phyloP scores from a whole-genome alignment of 495 filamentous ascomycete species.

The Friedmanniomyces endolithicus region DNA sequence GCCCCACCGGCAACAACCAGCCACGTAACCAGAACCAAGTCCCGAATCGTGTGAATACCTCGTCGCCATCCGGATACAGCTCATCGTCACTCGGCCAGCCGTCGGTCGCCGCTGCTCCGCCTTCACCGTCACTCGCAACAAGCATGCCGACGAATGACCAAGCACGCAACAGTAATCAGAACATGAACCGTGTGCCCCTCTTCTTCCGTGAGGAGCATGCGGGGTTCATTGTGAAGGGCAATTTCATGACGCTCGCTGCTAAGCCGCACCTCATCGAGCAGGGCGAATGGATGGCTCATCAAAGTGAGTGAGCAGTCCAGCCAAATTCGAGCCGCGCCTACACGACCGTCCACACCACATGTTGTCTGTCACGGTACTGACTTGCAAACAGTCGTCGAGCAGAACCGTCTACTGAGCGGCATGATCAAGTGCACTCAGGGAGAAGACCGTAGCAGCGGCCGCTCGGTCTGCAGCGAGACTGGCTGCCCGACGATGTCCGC shows the following conservation, averaged over 20 bases:
- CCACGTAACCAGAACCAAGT: conserved; percentile 10
- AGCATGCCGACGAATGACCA: conserved; percentile 18
- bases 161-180: conserved; percentile 4
- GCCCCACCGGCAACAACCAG: not conserved
- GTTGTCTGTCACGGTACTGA: conserved; percentile 11
- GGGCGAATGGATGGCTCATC: conserved; percentile 89
- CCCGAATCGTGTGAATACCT: conserved; percentile 12
- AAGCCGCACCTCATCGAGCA: conserved; percentile 79
- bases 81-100: conserved; percentile 33
- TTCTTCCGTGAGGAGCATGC: conserved; percentile 72
- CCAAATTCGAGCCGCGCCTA: not conserved
- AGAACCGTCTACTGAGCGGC: conserved; percentile 72
- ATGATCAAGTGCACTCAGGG: conserved; percentile 75
- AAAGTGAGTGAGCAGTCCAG: conserved; percentile 46
- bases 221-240: conserved; percentile 82
- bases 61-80: conserved; percentile 32
- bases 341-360: not conserved
- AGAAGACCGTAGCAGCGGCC: conserved; percentile 55
- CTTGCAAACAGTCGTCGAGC: conserved; percentile 60
- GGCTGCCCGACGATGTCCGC: conserved; percentile 87
- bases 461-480: conserved; percentile 65
- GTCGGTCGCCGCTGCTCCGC: conserved; percentile 6
- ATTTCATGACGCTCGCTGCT: conserved; percentile 87
- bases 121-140: conserved; percentile 22
- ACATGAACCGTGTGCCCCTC: conserved; percentile 43